Base-by-base conservation (phyloP, 495 filamentous ascomycete species). In the Tuber borchii region DNA sequence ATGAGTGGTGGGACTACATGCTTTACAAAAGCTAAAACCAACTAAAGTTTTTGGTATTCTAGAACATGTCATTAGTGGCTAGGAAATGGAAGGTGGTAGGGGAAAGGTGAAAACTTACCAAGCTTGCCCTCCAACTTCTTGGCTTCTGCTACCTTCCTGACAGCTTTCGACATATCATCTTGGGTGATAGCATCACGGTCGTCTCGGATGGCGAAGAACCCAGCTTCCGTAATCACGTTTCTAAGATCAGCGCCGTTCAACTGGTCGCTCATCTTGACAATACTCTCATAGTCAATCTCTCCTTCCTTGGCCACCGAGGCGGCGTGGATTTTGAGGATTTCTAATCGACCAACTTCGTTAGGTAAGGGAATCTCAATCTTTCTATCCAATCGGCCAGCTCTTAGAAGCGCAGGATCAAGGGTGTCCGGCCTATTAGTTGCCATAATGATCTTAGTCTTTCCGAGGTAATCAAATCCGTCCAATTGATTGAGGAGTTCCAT, bases 381-480 rank as follows among this genome's bases (percentile, higher is more conserved):
- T 75, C 96, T 89, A 84, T 99, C 96, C 79, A 99, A 86, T 82
- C 96, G 91, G 76, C 96, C 96, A 34, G 96, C 96, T 85, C 96
- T 90, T 72, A 99, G 86, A 75, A 99, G 87, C 16, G 96, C 96
- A 16, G 96, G 96, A 83, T 99, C 96, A 31, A 99, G 89, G 2
- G 96, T 99, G 84, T 99, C 96, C 20, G 96, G 96, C 84, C 96
- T 89, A 87, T 99, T 99, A 46, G 96, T 99, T 42, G 96, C 96
- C 96, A 99, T 99, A 86, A 98, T 99, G 85, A 99, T 99, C 87
- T 99, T 99, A 37, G 96, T 99, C 88, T 97, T 97, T 74, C 96
- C 96, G 8, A 99, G 88, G 84, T 99, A 99, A 84, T 99, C 96
- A 87, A 99, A 99, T 74, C 96, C 96, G 84, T 99, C 96, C 69